phyloP scores from a whole-genome alignment of 257 asterid species.

The Solanum corneliomulleri region DNA sequence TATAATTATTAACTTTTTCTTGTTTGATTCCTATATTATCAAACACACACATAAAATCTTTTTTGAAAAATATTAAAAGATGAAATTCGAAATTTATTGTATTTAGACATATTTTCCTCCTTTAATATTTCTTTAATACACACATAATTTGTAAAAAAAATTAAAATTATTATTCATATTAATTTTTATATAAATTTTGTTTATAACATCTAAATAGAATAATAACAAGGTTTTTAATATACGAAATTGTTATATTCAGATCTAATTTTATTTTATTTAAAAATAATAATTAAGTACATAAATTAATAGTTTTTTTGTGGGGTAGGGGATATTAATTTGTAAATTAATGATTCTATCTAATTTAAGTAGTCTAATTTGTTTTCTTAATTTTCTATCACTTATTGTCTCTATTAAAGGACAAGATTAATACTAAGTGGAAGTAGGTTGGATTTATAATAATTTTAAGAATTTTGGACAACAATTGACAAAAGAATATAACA shows the following conservation, averaged over 20 bases:
- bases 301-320: neutral
- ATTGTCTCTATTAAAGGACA: neutral
- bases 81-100: no score
- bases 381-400: neutral
- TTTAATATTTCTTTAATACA: no score
- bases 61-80: no score
- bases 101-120: neutral
- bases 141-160: neutral
- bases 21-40: neutral
- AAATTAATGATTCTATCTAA: neutral
- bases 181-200: no score
- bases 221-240: no score
- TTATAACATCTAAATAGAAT: no score
- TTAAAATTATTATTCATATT: no score
- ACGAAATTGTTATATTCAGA: no score
- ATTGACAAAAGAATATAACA: conserved; percentile 8
- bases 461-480: conserved; percentile 5
- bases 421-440: neutral
- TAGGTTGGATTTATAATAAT: neutral
- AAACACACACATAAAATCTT: neutral
- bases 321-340: neutral
- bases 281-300: neutral
- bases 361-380: neutral
- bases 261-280: no score
- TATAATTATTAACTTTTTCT: neutral